These are phyloP conservation scores for Mucor sp. DNA, from an alignment of 371 early-diverging fungal genomes.

Conservation along the genomic window DNA sequence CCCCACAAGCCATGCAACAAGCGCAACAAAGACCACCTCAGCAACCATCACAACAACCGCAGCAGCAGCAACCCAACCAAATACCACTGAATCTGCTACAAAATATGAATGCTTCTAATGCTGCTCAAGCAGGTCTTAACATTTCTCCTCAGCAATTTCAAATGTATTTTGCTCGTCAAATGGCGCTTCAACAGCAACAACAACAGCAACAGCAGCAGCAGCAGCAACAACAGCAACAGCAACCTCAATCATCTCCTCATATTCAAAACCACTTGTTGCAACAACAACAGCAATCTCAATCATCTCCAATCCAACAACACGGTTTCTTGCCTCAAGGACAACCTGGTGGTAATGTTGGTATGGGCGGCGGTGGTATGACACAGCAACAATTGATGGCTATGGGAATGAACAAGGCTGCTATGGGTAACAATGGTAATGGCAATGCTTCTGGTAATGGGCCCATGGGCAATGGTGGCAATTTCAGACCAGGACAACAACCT, in stretches of 20 bases:
- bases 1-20: slow-evolving; percentile 5
- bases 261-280: slow-evolving; percentile 6
- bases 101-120: slow-evolving; percentile 20
- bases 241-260: slow-evolving; percentile 18
- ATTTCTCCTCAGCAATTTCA: slow-evolving; percentile 40
- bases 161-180: slow-evolving; percentile 38
- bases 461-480: not conserved
- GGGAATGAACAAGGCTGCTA: not conserved
- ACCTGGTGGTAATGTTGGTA: not conserved
- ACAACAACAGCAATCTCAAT: slow-evolving; percentile 2
- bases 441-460: not conserved
- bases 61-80: not conserved
- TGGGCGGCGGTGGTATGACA: not conserved
- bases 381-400: slow-evolving; percentile 2
- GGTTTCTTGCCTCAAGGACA: slow-evolving; percentile 2
- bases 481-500: not conserved
- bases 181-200: slow-evolving; percentile 36
- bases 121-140: slow-evolving; percentile 18
- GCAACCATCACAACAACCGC: slow-evolving; percentile 4
- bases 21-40: slow-evolving; percentile 7
- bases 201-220: slow-evolving; percentile 24
- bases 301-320: not conserved
- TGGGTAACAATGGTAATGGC: not conserved
- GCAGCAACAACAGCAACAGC: slow-evolving; percentile 6
- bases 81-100: slow-evolving; percentile 33